Evolutionary conservation across 2,329 filamentous ascomycete genomes (phyloP), one percentile per base, ranked within the genome.

Genomic region (Biscogniauxia sp.): DNA sequence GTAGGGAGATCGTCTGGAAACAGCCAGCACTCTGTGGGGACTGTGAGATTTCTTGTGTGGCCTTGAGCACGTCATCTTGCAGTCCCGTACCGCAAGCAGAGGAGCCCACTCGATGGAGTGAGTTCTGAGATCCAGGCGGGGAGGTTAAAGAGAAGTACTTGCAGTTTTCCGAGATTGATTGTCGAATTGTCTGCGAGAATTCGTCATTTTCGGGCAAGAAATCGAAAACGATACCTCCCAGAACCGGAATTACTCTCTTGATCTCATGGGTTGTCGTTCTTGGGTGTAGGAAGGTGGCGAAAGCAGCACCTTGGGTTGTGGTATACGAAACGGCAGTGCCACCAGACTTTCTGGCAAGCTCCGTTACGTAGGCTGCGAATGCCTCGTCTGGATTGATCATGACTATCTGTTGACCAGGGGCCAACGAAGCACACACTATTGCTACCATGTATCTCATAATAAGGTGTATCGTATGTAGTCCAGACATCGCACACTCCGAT

Each of bases 351-450:
- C 50, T 52, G 0, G 66, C 52, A 5, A 75, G 32, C 28, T 70
- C 67, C 19, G 60, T 59, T 5, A 72, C 58, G 20, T 69, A 74
- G 5, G 68, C 61, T 17, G 68, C 53, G 2, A 77, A 69, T 20
- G 70, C 54, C 0, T 61, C 41, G 45, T 78, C 76, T 0, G 77
- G 70, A 1, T 75, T 73, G 8, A 80, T 54, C 0, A 80, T 59
- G 2, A 78, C 54, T 0, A 76, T 52, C 0, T 57, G 55, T n/a
- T 62, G 56, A 5, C 57, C 49, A 20, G 54, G 20, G 5, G 62
- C 60, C 5, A 56, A 54, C 3, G 61, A 60, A 0, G 59, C 56
- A 3, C 72, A 59, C 1, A 58, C 54, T 4, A 69, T 28, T 3
- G 69, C 69, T 0, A 67, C 54, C 5, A 69, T 20, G 19, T 58